phyloP scores from a whole-genome alignment of 257 asterid genomes.

The Rehmannia glutinosa region DNA sequence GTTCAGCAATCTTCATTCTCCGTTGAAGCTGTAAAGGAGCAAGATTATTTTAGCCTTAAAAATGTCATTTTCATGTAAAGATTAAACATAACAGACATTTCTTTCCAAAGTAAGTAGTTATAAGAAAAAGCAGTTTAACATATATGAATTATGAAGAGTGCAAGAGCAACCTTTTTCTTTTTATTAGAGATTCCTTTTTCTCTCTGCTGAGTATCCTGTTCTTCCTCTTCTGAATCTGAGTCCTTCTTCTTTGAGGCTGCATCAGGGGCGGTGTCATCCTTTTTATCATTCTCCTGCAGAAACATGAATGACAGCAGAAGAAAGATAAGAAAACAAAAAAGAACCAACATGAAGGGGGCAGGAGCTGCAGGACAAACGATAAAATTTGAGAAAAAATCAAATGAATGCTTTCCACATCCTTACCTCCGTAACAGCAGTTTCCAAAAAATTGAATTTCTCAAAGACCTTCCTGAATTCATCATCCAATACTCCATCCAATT shows the following conservation, averaged over 20 bases:
- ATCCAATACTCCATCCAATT: conserved; percentile 55
- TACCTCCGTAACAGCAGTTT: conserved; percentile 60
- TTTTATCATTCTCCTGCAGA: conserved; percentile 60
- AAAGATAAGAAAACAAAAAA: background rate
- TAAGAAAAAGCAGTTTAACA: background rate
- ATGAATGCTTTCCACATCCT: conserved; percentile 2
- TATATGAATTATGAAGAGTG: background rate
- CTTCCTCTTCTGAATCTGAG: conserved; percentile 88
- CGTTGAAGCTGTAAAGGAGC: conserved; percentile 64
- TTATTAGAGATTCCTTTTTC: conserved; percentile 84
- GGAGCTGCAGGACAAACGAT: background rate
- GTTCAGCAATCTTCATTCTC: conserved; percentile 91
- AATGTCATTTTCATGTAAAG: background rate
- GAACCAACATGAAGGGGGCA: background rate
- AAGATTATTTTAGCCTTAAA: conserved; percentile 13
- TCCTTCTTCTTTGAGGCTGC: conserved; percentile 62
- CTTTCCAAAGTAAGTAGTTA: background rate
- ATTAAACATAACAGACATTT: background rate
- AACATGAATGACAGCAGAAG: background rate
- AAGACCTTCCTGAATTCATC: conserved; percentile 85
- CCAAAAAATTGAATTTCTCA: conserved; percentile 75
- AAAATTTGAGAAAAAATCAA: background rate
- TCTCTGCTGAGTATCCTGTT: conserved; percentile 67
- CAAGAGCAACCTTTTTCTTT: conserved; percentile 78
- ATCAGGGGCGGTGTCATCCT: conserved; percentile 57